These are phyloP conservation scores for Cylindrotheca closterium DNA, from an alignment of 108 stramenopile genomes.

Conservation along the genomic window DNA sequence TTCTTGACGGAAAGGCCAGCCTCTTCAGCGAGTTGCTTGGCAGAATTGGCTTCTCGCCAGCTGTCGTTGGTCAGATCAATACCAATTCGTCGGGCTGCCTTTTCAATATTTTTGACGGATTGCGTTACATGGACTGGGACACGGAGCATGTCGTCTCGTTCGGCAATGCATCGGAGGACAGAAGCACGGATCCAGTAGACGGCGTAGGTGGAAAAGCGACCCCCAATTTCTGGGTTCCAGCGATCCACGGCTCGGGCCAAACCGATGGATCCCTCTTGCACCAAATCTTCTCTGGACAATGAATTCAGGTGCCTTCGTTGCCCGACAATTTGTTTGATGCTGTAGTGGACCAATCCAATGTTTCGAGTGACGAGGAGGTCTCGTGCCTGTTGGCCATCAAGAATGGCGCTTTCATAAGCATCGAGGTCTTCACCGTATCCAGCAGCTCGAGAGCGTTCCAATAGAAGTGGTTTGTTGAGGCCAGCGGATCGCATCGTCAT, in stretches of 20 bases:
- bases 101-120: constrained; percentile 52
- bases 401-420: constrained; percentile 37
- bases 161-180: constrained; percentile 82
- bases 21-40: constrained; percentile 41
- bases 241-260: constrained; percentile 87
- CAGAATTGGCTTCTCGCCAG: constrained; percentile 40
- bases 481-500: constrained; percentile 9
- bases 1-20: constrained; percentile 42
- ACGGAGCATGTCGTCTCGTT: constrained; percentile 71
- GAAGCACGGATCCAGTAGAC: constrained; percentile 93
- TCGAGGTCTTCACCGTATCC: constrained; percentile 50
- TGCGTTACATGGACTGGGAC: constrained; percentile 65
- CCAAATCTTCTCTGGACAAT: constrained; percentile 73
- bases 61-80: constrained; percentile 32
- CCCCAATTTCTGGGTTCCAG: constrained; percentile 79
- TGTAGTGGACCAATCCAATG: constrained; percentile 68
- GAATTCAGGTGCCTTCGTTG: constrained; percentile 23
- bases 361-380: constrained; percentile 63
- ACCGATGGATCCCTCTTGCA: constrained; percentile 92
- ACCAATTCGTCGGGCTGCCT: constrained; percentile 57
- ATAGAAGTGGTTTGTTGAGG: constrained; percentile 6
- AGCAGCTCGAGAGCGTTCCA: constrained; percentile 27
- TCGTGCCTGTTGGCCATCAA: constrained; percentile 54
- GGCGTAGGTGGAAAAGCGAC: constrained; percentile 90
- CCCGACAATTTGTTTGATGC: constrained; percentile 52